Evolutionary conservation across 768 basidiomycete genomes (phyloP).

Genomic region (Russula virescens): DNA sequence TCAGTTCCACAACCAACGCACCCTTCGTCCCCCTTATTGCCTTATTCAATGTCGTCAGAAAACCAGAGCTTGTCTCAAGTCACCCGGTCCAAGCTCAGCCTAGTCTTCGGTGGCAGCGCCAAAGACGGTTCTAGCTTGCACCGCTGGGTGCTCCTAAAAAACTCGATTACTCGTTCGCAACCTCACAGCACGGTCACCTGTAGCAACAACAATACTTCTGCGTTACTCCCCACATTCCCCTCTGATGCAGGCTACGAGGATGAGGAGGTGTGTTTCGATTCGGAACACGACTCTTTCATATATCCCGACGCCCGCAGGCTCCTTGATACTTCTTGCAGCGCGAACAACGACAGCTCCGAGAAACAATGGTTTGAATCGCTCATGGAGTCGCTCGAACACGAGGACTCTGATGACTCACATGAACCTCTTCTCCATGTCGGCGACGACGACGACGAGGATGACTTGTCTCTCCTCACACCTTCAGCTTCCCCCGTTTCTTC

Average conservation of each 20-base stretch:
- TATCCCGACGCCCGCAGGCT: slow-evolving; percentile 71
- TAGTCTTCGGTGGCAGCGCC: slow-evolving; percentile 45
- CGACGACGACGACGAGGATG: slow-evolving; percentile 69
- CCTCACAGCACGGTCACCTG: slow-evolving; percentile 35
- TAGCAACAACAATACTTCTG: slow-evolving; percentile 25
- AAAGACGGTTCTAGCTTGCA: slow-evolving; percentile 73
- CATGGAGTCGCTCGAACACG: slow-evolving; percentile 64
- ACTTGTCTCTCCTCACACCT: slow-evolving; percentile 52
- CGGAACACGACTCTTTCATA: slow-evolving; percentile 65
- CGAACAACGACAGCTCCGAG: slow-evolving; percentile 50
- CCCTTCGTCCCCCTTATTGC: slow-evolving; percentile 19
- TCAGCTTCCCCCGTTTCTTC: slow-evolving; percentile 67
- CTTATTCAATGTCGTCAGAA: slow-evolving; percentile 42
- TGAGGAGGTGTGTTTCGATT: slow-evolving; percentile 42
- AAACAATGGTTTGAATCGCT: slow-evolving; percentile 80
- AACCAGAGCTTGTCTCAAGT: slow-evolving; percentile 51
- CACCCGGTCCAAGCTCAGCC: slow-evolving; percentile 50
- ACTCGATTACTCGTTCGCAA: slow-evolving; percentile 60
- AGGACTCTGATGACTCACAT: slow-evolving; percentile 52
- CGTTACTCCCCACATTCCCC: slow-evolving; percentile 35
- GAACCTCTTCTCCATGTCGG: slow-evolving; percentile 46
- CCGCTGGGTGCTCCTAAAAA: slow-evolving; percentile 86
- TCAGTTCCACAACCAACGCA: slow-evolving; percentile 3
- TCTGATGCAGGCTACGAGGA: slow-evolving; percentile 40
- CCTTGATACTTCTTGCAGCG: slow-evolving; percentile 31